A percentile compares a stretch with the other conserved stretches of the same genome.
These are phyloP conservation scores for Orbilia javanica DNA, from an alignment of 2,329 filamentous ascomycete species.

Conservation along the genomic window DNA sequence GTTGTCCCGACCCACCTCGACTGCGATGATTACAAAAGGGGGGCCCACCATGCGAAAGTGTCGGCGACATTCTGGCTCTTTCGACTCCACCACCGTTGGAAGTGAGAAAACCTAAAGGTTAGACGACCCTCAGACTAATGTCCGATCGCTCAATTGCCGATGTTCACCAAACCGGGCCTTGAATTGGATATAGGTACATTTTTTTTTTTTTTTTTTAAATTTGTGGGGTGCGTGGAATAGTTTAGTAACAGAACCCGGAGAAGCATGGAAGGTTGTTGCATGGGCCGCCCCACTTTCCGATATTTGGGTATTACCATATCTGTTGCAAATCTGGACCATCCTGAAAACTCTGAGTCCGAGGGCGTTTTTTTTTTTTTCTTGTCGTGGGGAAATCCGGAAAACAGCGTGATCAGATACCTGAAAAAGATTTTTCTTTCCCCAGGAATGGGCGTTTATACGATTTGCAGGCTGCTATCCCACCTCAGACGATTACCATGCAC, in stretches of 20 bases:
- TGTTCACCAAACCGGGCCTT: constrained; percentile 39
- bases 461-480: constrained; percentile 11
- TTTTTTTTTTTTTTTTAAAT: neutral
- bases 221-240: constrained; percentile 30
- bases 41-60: neutral
- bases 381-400: constrained; percentile 26
- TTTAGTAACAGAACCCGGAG: constrained; percentile 10
- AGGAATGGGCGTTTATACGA: neutral
- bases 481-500: constrained; percentile 3
- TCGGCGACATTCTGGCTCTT: constrained; percentile 25
- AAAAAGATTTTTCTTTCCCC: constrained; percentile 15
- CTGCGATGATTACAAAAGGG: constrained; percentile 20
- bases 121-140: constrained; percentile 29
- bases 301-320: constrained; percentile 45
- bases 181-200: too few relatives aligned
- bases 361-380: constrained; percentile 15
- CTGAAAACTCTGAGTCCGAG: constrained; percentile 20
- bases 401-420: constrained; percentile 17
- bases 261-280: constrained; percentile 3
- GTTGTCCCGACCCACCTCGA: constrained; percentile 10
- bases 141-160: constrained; percentile 58
- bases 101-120: constrained; percentile 18
- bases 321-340: constrained; percentile 25
- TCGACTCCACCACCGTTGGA: neutral
- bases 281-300: constrained; percentile 45